Evolutionary conservation across 2,329 filamentous ascomycete species (phyloP).

Genomic region (Furcasterigmium sp.): DNA sequence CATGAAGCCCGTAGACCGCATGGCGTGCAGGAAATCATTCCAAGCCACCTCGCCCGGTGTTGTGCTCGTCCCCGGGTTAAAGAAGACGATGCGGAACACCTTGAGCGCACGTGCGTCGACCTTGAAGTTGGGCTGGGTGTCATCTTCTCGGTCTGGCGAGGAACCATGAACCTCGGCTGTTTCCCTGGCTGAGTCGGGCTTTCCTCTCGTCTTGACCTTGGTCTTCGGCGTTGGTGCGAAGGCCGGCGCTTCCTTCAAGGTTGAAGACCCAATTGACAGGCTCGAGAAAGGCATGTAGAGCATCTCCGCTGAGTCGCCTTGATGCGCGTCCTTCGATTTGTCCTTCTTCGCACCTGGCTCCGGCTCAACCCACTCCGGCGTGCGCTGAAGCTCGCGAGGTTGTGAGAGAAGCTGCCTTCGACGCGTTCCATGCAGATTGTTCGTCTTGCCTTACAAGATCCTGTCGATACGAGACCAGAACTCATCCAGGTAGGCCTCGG

Average conservation of each 20-base stretch:
- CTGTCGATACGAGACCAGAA: slow-evolving; percentile 32
- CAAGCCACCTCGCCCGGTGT: slow-evolving; percentile 44
- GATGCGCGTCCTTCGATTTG: background rate
- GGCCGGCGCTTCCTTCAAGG: background rate
- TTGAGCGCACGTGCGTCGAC: slow-evolving; percentile 27
- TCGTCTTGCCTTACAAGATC: slow-evolving; percentile 8
- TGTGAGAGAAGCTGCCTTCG: slow-evolving; percentile 22
- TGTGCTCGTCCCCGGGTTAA: slow-evolving; percentile 18
- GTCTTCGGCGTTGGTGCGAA: slow-evolving; percentile 10
- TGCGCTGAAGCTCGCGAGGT: slow-evolving; percentile 36
- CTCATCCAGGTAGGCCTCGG: slow-evolving; percentile 40
- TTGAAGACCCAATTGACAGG: slow-evolving; percentile 10
- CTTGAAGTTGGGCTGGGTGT: slow-evolving; percentile 8
- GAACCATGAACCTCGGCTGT: background rate
- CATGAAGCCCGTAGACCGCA: slow-evolving; percentile 42
- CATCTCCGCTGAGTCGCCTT: no score
- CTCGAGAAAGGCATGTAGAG: slow-evolving; percentile 18
- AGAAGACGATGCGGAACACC: slow-evolving; percentile 18
- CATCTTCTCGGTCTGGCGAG: background rate
- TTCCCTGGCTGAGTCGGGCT: background rate
- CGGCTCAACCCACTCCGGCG: slow-evolving; percentile 39
- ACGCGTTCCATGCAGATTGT: slow-evolving; percentile 17
- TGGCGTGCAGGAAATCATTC: slow-evolving; percentile 48
- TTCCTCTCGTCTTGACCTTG: slow-evolving; percentile 15
- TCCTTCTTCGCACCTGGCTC: slow-evolving; percentile 4